Percentiles rank a stretch among this genome's conserved stretches.
Evolutionary conservation across 331 rosid genomes (phyloP).

Genomic region (Arachis monticola): DNA sequence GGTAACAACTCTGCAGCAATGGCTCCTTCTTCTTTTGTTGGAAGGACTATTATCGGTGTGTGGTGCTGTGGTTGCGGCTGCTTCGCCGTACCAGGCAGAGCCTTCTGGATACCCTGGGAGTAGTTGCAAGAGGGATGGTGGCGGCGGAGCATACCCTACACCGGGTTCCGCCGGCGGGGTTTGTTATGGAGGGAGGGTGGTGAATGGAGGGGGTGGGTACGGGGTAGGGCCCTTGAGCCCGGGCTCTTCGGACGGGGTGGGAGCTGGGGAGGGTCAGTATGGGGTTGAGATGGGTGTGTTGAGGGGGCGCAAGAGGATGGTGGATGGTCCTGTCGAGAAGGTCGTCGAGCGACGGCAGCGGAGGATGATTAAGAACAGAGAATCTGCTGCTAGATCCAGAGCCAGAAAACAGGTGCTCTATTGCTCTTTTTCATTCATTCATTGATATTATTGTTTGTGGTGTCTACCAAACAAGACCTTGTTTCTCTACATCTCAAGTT

Average conservation of each 20-base stretch:
- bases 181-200: conserved; percentile 65
- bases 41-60: conserved; percentile 45
- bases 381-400: conserved; percentile 95
- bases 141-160: conserved; percentile 40
- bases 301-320: conserved; percentile 75
- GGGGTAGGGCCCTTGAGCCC: conserved; percentile 62
- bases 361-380: conserved; percentile 97
- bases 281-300: conserved; percentile 67
- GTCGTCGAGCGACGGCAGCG: conserved; percentile 97
- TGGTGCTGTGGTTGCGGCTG: conserved; percentile 30
- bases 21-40: conserved; percentile 48
- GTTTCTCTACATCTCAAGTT: too few relatives aligned
- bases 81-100: conserved; percentile 48
- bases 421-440: too few relatives aligned
- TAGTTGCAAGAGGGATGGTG: conserved; percentile 52
- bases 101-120: conserved; percentile 54
- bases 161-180: conserved; percentile 30
- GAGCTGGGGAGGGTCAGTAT: conserved; percentile 50
- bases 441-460: too few relatives aligned
- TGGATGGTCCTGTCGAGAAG: conserved; percentile 83
- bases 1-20: conserved; percentile 35
- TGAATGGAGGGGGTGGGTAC: conserved; percentile 61
- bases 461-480: too few relatives aligned
- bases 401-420: conserved; percentile 86
- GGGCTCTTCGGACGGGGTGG: conserved; percentile 71